Conservation (phyloP, 257 asterid genomes). For the Solanum bulbocastanum region DNA sequence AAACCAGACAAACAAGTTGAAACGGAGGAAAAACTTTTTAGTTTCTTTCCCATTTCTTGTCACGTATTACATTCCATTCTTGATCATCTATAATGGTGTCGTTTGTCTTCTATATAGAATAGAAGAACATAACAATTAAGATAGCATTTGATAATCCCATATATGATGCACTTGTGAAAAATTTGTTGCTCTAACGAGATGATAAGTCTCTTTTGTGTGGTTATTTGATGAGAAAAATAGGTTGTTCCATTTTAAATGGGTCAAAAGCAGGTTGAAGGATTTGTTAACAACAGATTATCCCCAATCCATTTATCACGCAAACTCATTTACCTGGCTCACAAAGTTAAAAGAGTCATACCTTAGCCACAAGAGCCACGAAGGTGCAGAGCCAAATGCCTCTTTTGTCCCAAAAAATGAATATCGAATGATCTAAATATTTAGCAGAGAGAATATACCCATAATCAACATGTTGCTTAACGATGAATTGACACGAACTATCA, state of each 20-base stretch:
- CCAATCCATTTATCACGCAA: not conserved
- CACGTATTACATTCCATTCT: not conserved
- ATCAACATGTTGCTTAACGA: not conserved
- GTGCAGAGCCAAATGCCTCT: slow-evolving; percentile 70
- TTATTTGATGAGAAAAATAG: not conserved
- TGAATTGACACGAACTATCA: not conserved
- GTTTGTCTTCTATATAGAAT: not conserved
- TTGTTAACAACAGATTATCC: not conserved
- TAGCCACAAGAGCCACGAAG: slow-evolving; percentile 87
- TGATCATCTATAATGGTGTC: not conserved
- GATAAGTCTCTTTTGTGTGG: not conserved
- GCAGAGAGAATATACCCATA: not conserved
- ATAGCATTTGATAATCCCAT: not conserved
- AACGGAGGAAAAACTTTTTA: not conserved
- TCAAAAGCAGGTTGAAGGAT: not conserved
- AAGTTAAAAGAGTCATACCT: slow-evolving; percentile 11
- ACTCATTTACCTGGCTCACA: not conserved
- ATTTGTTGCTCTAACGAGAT: not conserved
- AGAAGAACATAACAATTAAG: not conserved
- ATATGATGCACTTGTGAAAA: not conserved
- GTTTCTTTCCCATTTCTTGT: not conserved
- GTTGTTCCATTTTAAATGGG: not conserved
- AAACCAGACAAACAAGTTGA: not conserved
- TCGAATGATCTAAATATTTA: slow-evolving; percentile 31
- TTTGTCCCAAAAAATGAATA: slow-evolving; percentile 84